Conservation (phyloP, 2,329 filamentous ascomycete genomes). For the Diatrype stigma region DNA sequence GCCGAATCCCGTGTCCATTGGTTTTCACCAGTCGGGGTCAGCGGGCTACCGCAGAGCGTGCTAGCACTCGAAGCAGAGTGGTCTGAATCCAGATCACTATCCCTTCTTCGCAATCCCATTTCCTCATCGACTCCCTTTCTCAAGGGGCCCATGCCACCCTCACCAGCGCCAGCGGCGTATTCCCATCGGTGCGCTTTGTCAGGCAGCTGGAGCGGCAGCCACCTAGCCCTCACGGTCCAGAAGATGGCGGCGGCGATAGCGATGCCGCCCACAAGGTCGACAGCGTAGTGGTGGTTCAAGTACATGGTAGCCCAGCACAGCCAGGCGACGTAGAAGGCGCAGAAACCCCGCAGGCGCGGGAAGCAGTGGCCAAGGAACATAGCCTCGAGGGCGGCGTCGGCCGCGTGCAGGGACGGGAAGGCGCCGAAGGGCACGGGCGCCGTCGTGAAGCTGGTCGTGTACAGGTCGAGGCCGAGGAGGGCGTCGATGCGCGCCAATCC, state of each 20-base stretch:
- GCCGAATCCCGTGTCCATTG: neutral
- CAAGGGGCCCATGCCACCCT: constrained; percentile 59
- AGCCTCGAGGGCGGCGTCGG: constrained; percentile 81
- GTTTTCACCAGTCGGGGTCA: neutral
- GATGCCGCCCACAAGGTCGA: constrained; percentile 84
- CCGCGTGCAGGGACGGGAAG: constrained; percentile 90
- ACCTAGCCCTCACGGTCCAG: constrained; percentile 76
- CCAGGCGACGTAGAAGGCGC: constrained; percentile 83
- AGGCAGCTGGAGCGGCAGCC: constrained; percentile 74
- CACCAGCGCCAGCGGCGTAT: constrained; percentile 89
- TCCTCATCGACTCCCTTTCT: constrained; percentile 25
- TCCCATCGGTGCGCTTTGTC: constrained; percentile 92
- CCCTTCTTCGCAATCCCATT: constrained; percentile 3
- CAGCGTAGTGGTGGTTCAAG: constrained; percentile 92
- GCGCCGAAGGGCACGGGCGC: constrained; percentile 92
- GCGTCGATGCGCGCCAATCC: constrained; percentile 84
- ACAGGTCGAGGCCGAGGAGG: constrained; percentile 86
- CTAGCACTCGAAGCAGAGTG: neutral
- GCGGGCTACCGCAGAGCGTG: neutral
- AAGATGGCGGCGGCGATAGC: constrained; percentile 74
- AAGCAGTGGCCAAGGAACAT: constrained; percentile 93
- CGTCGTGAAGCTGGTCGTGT: constrained; percentile 86
- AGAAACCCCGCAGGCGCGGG: constrained; percentile 73
- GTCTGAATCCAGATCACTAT: neutral
- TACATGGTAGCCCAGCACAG: constrained; percentile 99